Evolutionary conservation across 2,329 filamentous ascomycete genomes (phyloP), one percentile per base, ranked within the genome.

Genomic region (Truncatella angustata): DNA sequence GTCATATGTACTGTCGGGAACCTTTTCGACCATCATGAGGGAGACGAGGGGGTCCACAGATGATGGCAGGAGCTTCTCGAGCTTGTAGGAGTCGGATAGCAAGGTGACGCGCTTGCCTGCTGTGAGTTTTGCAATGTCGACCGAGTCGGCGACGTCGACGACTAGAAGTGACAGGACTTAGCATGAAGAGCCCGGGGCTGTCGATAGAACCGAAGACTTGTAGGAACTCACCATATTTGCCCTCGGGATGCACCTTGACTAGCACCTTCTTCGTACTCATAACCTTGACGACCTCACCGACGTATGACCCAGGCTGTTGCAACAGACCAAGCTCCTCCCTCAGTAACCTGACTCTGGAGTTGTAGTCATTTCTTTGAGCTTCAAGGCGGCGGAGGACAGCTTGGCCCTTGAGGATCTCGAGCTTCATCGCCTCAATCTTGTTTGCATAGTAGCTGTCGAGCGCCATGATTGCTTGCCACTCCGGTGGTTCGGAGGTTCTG

Each of bases 21-120:
- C 94, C 81, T 99, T 99, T 71, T 99, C 94, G 49, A 99, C 94
- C 94, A 99, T 99, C 94, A 99, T 99, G 70, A 99, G 89, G 32
- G 94, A 99, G 52, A 99, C 94, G 53, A 99, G 88, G 34, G 94
- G 94, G 68, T 99, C 94, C 68, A 99, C 94, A 18, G 94, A 99
- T 51, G 94, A 97, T 18, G 94, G 94, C 9, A 99, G 85, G 77
- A 97, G 95, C 79, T 97, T 97, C 70, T 97, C 94, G 64, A 99
- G 87, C 75, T 97, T 97, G 82, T 99, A 99, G 60, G 90, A 93
- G 72, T 99, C 94, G 64, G 92, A 97, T 53, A 99, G 84, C 40
- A 99, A 83, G 50, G 94, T 96, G 58, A 99, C 94, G 62, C 94
- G 91, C 79, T 99, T 99, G 73, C 94, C 94, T 58, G 95, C 87